phyloP scores from a whole-genome alignment of 768 basidiomycete genomes.

The Sistotremastrum niveocremeum region DNA sequence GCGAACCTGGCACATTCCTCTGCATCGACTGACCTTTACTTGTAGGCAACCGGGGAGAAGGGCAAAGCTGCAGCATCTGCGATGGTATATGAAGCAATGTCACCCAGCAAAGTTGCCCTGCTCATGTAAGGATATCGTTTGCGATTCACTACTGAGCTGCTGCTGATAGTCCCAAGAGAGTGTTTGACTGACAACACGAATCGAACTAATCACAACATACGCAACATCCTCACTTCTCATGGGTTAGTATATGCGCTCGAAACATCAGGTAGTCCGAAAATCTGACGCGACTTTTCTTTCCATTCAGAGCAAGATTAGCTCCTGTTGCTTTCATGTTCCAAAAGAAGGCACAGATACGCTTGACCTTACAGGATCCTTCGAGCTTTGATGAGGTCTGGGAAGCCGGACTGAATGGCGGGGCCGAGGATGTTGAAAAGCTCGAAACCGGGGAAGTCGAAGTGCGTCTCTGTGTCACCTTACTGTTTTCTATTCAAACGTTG shows the following conservation, averaged over 20 bases:
- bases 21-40: neutral
- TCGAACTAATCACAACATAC: slow-evolving; percentile 44
- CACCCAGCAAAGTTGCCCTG: slow-evolving; percentile 43
- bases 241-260: slow-evolving; percentile 22
- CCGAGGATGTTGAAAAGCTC: slow-evolving; percentile 31
- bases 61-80: slow-evolving; percentile 29
- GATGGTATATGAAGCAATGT: slow-evolving; percentile 49
- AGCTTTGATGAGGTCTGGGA: slow-evolving; percentile 26
- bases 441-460: slow-evolving; percentile 24
- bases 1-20: neutral
- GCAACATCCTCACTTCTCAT: slow-evolving; percentile 34
- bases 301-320: slow-evolving; percentile 41
- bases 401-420: slow-evolving; percentile 24
- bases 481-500: neutral
- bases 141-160: slow-evolving; percentile 9
- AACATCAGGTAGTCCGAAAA: neutral
- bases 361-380: slow-evolving; percentile 18
- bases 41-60: slow-evolving; percentile 35
- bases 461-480: slow-evolving; percentile 3
- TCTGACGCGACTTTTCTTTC: neutral
- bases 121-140: slow-evolving; percentile 36
- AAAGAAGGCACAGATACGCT: slow-evolving; percentile 33
- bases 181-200: slow-evolving; percentile 52
- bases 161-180: slow-evolving; percentile 27
- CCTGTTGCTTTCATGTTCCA: slow-evolving; percentile 56